These are phyloP conservation scores for Quercus tomentella DNA, from an alignment of 331 rosid species.

Conservation along the genomic window DNA sequence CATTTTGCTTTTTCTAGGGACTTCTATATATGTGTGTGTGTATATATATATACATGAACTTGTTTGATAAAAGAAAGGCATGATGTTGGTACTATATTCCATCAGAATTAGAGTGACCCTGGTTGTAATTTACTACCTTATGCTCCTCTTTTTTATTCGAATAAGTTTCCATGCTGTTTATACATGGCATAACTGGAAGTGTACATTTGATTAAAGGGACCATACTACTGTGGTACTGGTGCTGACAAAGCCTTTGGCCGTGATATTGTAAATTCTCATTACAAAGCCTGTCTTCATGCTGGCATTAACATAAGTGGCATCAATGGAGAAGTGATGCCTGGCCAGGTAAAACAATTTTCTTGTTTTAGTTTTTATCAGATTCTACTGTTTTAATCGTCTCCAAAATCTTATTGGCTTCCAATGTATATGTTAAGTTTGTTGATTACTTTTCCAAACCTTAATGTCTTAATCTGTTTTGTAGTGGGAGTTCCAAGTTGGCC, in stretches of 20 bases:
- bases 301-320: slow-evolving; percentile 90
- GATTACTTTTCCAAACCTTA: not conserved
- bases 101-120: not conserved
- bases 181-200: not conserved
- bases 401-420: not conserved
- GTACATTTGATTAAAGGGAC: slow-evolving; percentile 55
- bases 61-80: not conserved
- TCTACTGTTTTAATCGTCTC: not conserved
- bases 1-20: not conserved
- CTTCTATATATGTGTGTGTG: not conserved
- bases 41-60: not conserved
- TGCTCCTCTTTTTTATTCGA: not conserved
- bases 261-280: slow-evolving; percentile 84
- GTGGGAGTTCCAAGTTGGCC: slow-evolving; percentile 99
- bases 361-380: not conserved
- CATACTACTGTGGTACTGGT: slow-evolving; percentile 83
- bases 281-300: slow-evolving; percentile 89
- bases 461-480: slow-evolving; percentile 2
- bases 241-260: slow-evolving; percentile 97
- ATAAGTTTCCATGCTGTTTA: not conserved
- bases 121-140: not conserved
- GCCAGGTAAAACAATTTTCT: slow-evolving; percentile 55
- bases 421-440: not conserved
- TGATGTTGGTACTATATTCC: not conserved
- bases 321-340: slow-evolving; percentile 99